Evolutionary conservation across 164 flowering plant genomes (phyloP), one percentile per base, ranked within the genome.

Genomic region (Nymphaea colorata): DNA sequence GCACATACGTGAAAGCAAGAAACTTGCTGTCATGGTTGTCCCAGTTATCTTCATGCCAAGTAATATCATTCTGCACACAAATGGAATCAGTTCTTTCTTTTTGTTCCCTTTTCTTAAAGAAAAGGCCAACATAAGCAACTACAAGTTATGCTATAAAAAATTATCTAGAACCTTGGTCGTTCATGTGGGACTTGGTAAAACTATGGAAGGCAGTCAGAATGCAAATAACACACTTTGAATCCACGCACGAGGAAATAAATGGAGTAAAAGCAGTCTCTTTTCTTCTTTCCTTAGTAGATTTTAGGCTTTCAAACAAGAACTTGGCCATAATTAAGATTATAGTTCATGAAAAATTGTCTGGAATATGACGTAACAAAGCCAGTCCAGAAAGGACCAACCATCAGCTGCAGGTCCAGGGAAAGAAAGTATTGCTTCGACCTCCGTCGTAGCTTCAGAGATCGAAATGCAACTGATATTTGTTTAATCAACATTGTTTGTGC

Each of bases 21-120:
- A 94, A 94, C 77, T 78, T 91, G 86, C 97, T 91, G 62, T 94
- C 92, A 18, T 65, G 43, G 73, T 94, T 94, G 73, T 80, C 86
- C 99, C 99, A 94, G 79, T 91, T 87, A 77, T 86, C 83, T 81
- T 94, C 97, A 70, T 91, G 97, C 99, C 99, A 94, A 25, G 97
- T 91, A 18, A 94, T 82, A 69, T 90, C 88, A 47, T 71, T 73
- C 99, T 91, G 87, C 75, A 77, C 2, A 63, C 64, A 47, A 45
- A 36, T 66, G 63, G 42, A 43, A 51, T 51, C 57, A 51, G 57
- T 15, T 15, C 57, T 51, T 51, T 15, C 14, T 51, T 15, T 51
- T 51, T 51, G 57, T 51, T 51, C 36, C 36, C 36, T 25, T 25
- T 25, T 25, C 36, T 25, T 25, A 25, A 25, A 25, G 36, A 25